Base-by-base conservation (phyloP, 2,329 filamentous ascomycete species). In the Penicillium sp. region DNA sequence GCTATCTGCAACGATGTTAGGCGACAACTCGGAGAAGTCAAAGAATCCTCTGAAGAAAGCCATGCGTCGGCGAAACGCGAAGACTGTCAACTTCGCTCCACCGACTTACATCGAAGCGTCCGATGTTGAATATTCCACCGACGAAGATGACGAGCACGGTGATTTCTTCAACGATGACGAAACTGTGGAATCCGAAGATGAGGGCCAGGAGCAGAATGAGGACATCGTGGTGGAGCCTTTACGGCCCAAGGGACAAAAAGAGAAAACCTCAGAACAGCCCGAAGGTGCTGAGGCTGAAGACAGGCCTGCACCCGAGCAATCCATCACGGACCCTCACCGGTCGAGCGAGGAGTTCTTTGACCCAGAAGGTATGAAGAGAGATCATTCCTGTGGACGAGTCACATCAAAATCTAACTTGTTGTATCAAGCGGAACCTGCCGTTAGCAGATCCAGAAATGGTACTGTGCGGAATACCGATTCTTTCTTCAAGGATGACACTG, bases 401-500 rank as follows among this genome's bases (percentile, higher is more conserved):
- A 15, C 28, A 28, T 23, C 38, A 3, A 16, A n/a, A 29, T 26
- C 34, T 43, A 18, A 52, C 39, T 42, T 63, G 63, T 42, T 70
- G 42, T n/a, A 48, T 49, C 28, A 33, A 45, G 34, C 59, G 60
- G 65, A 67, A 58, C 60, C 62, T 44, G 64, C 60, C 21, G 63
- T 70, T 62, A 75, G 67, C 67, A 70, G 87, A 67, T 91, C 90
- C 33, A 85, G 87, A 58, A 95, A 95, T 63, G 91, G 91, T 39
- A 93, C 89, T 21, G 82, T 96, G 42, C 84, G 93, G 58, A 95
- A 95, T 68, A 93, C 90, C 4, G 93, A 97, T 73, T 96, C 93
- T 1, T 96, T 97, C 79, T 96, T 96, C 79, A 95, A 91, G 72
- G 94, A 97, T 66, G 93, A 99, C 66, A 90, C 85, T 29, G 88